phyloP scores from a whole-genome alignment of 2,329 filamentous ascomycete genomes.

The Alternaria panax region DNA sequence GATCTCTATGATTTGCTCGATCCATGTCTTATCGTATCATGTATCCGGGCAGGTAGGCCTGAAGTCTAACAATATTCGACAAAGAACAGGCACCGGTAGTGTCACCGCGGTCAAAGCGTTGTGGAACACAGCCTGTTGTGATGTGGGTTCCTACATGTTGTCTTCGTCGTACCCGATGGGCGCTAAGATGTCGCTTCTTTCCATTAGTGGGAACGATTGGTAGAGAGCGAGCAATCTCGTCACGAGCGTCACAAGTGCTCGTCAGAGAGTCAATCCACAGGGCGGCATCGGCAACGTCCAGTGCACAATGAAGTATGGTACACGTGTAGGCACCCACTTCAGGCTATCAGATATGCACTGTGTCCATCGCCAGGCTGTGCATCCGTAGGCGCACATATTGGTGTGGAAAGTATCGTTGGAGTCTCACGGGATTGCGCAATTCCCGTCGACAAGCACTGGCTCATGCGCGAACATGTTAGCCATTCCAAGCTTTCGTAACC shows the following conservation, averaged over 20 bases:
- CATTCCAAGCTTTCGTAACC: neutral
- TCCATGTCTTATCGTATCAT: neutral
- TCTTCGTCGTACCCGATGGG: neutral
- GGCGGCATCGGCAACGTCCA: too few species aligned
- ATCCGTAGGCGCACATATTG: neutral
- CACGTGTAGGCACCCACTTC: neutral
- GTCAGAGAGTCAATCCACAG: neutral
- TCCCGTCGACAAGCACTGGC: neutral
- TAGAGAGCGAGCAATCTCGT: neutral
- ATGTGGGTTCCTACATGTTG: neutral
- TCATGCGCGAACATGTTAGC: neutral
- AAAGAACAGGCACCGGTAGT: neutral
- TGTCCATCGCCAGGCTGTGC: neutral
- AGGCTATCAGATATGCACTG: neutral
- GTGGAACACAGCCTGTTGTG: neutral
- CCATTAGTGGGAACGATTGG: neutral
- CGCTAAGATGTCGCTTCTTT: neutral
- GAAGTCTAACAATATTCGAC: neutral
- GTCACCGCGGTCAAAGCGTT: neutral
- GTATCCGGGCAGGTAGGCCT: neutral
- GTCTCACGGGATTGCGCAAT: neutral
- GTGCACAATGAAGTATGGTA: neutral
- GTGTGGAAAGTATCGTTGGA: neutral
- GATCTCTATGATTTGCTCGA: neutral
- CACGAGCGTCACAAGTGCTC: neutral